A percentile compares a stretch with the other conserved stretches of the same genome.
phyloP scores from a whole-genome alignment of 2,329 filamentous ascomycete genomes.

The Xylaria sp. region DNA sequence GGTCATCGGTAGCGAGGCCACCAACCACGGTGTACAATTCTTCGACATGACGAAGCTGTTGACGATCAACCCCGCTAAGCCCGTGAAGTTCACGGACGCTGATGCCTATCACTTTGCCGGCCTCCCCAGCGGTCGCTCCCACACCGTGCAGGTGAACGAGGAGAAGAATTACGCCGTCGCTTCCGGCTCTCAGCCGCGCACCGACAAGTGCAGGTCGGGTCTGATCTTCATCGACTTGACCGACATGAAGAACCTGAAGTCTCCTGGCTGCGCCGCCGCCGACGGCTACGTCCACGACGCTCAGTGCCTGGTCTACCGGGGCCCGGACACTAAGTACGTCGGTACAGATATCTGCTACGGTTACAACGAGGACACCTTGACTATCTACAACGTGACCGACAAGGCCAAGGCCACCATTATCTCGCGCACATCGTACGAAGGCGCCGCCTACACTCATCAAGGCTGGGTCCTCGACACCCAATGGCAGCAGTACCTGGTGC shows the following conservation, averaged over 20 bases:
- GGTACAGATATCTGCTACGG: slow-evolving; percentile 60
- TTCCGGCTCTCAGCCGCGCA: slow-evolving; percentile 47
- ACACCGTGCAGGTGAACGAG: slow-evolving; percentile 55
- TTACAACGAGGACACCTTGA: slow-evolving; percentile 59
- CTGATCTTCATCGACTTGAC: slow-evolving; percentile 65
- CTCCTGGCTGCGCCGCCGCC: slow-evolving; percentile 57
- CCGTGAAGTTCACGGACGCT: slow-evolving; percentile 51
- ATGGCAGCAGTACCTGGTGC: slow-evolving; percentile 46
- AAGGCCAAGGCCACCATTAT: slow-evolving; percentile 51
- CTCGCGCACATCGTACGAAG: slow-evolving; percentile 58
- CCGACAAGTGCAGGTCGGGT: slow-evolving; percentile 54
- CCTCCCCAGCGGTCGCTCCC: slow-evolving; percentile 50
- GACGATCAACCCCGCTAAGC: slow-evolving; percentile 49
- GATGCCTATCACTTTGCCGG: slow-evolving; percentile 49
- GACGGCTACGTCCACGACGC: slow-evolving; percentile 68
- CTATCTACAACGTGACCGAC: slow-evolving; percentile 56
- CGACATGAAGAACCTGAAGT: slow-evolving; percentile 57
- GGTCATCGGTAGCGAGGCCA: slow-evolving; percentile 49
- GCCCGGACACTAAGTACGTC: slow-evolving; percentile 52
- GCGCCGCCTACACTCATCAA: slow-evolving; percentile 61
- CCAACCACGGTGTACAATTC: slow-evolving; percentile 63
- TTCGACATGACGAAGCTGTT: slow-evolving; percentile 67
- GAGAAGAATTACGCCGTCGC: slow-evolving; percentile 55
- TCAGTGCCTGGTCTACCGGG: slow-evolving; percentile 62
- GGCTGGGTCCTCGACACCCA: slow-evolving; percentile 54